Conservation (phyloP, 805 yeast genomes). For the Blastobotrys peoriensis region DNA sequence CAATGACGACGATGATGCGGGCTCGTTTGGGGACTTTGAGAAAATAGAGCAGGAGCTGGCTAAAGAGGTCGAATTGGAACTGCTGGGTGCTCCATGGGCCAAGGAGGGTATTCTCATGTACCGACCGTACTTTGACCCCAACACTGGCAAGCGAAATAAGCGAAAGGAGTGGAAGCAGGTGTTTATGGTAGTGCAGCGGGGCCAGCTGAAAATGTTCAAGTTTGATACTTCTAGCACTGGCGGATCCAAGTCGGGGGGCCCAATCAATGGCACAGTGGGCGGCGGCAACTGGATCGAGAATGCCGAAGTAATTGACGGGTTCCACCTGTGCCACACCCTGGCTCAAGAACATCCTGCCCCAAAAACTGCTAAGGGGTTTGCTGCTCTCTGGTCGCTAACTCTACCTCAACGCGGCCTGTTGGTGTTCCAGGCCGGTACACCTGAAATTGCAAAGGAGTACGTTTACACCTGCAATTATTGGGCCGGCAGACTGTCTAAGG, state of each 20-base stretch:
- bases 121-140: conserved; percentile 25
- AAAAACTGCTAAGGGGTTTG: conserved; percentile 31
- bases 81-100: conserved; percentile 70
- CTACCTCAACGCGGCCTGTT: conserved; percentile 45
- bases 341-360: conserved; percentile 35
- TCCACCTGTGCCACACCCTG: conserved; percentile 43
- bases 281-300: conserved; percentile 67
- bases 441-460: conserved; percentile 61
- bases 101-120: conserved; percentile 61
- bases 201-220: conserved; percentile 54
- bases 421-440: conserved; percentile 60
- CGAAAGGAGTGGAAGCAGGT: conserved; percentile 40
- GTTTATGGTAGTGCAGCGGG: conserved; percentile 64
- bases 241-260: conserved; percentile 24
- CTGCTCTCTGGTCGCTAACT: conserved; percentile 48
- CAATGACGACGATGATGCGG: conserved; percentile 22
- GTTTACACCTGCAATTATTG: conserved; percentile 81
- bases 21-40: conserved; percentile 24
- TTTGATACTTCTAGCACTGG: conserved; percentile 31
- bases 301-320: conserved; percentile 50
- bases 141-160: conserved; percentile 22
- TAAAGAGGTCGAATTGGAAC: conserved; percentile 55
- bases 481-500: conserved; percentile 80
- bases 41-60: conserved; percentile 35
- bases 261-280: conserved; percentile 33